Conservation (phyloP, 2,329 filamentous ascomycete species). For the Epichloe glyceriae region DNA sequence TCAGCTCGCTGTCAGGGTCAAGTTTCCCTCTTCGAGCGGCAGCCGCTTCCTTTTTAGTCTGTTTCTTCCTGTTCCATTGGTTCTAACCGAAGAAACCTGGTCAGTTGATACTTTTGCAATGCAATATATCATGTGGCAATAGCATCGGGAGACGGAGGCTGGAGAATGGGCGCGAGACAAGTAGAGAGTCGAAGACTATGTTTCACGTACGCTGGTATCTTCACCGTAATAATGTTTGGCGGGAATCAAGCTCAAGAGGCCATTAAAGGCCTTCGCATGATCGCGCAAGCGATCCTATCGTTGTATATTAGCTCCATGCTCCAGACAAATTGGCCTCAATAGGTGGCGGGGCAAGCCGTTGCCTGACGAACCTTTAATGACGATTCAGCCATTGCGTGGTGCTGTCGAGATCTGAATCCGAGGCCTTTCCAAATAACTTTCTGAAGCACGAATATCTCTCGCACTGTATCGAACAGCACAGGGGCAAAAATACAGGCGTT, state of each 20-base stretch:
- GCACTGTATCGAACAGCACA: neutral
- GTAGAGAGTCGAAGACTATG: neutral
- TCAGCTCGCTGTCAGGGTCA: constrained; percentile 71
- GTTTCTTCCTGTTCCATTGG: constrained; percentile 89
- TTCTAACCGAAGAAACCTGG: constrained; percentile 39
- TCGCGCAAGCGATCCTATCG: constrained; percentile 42
- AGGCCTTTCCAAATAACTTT: neutral
- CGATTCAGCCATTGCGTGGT: constrained; percentile 27
- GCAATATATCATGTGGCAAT: neutral
- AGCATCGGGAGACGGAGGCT: neutral
- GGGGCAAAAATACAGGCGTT: neutral
- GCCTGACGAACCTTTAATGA: constrained; percentile 32
- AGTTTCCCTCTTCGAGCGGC: constrained; percentile 79
- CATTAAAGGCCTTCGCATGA: constrained; percentile 67
- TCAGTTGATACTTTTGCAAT: neutral
- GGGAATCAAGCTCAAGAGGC: constrained; percentile 74
- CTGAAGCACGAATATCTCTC: neutral
- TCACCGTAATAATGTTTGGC: constrained; percentile 85
- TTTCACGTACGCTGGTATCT: constrained; percentile 60
- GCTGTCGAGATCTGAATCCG: neutral
- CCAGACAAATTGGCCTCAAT: neutral
- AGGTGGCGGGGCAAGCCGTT: constrained; percentile 16
- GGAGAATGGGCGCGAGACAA: neutral
- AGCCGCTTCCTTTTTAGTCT: constrained; percentile 78
- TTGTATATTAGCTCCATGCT: constrained; percentile 6